Percentiles rank a stretch among this genome's conserved stretches.
Conservation (phyloP, 164 flowering plant species). For the Malania oleifera region DNA sequence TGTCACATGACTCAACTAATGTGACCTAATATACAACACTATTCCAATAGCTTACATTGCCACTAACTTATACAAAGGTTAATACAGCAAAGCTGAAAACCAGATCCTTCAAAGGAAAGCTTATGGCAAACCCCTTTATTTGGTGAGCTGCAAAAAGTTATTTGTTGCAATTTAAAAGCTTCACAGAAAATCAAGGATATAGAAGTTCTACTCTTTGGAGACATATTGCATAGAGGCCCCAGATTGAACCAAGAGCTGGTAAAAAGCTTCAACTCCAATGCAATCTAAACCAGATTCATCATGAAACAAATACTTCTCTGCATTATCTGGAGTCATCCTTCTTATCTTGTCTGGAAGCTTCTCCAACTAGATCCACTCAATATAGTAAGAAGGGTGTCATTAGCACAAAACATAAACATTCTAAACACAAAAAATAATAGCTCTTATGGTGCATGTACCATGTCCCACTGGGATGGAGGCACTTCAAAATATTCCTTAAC, state of each 20-base stretch:
- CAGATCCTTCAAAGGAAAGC: neutral
- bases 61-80: neutral
- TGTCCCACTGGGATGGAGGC: conserved; percentile 32
- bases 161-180: neutral
- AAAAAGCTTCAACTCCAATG: conserved; percentile 55
- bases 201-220: conserved; percentile 52
- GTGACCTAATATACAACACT: no score
- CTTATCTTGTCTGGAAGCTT: conserved; percentile 33
- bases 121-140: neutral
- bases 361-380: conserved; percentile 34
- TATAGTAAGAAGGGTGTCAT: conserved; percentile 16
- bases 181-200: neutral
- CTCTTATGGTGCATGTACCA: conserved; percentile 31
- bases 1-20: no score
- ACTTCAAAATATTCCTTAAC: conserved; percentile 59
- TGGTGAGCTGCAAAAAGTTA: no score
- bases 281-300: conserved; percentile 36
- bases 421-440: neutral
- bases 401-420: conserved; percentile 8
- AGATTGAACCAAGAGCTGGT: conserved; percentile 47
- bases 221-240: conserved; percentile 66
- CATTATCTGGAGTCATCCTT: conserved; percentile 47
- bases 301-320: conserved; percentile 48
- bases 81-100: neutral
- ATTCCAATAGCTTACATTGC: no score